These are phyloP conservation scores for Pleurotus tuoliensis DNA, from an alignment of 768 basidiomycete species.

Conservation along the genomic window DNA sequence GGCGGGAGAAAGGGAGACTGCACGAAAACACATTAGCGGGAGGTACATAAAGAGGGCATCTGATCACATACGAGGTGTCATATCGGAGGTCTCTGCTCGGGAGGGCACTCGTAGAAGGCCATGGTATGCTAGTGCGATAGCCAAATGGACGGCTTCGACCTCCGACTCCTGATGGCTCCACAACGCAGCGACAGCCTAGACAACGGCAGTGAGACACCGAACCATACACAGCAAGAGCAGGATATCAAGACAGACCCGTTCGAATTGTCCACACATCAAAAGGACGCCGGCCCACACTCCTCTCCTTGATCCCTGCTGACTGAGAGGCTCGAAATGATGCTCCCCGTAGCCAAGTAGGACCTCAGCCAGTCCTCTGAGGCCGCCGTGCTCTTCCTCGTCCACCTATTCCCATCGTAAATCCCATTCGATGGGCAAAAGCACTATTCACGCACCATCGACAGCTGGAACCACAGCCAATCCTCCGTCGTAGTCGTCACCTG, in stretches of 20 bases:
- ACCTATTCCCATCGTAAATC: constrained; percentile 35
- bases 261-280: constrained; percentile 92
- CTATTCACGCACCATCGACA: constrained; percentile 60
- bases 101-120: constrained; percentile 85
- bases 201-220: neutral
- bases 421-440: neutral
- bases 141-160: constrained; percentile 92
- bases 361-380: constrained; percentile 70
- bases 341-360: constrained; percentile 76
- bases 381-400: constrained; percentile 79
- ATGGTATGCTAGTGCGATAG: constrained; percentile 89
- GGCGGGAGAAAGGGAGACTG: constrained; percentile 71
- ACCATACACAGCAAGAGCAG: neutral
- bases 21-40: neutral
- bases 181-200: constrained; percentile 83
- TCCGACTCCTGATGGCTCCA: constrained; percentile 86
- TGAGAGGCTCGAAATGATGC: constrained; percentile 70
- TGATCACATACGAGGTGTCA: constrained; percentile 64
- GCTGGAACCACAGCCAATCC: constrained; percentile 98
- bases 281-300: constrained; percentile 82
- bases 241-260: constrained; percentile 53
- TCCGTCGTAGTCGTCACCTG: constrained; percentile 90
- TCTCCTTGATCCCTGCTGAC: constrained; percentile 52
- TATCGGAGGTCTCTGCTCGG: constrained; percentile 78
- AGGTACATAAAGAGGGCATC: neutral